Evolutionary conservation across 2,329 filamentous ascomycete genomes (phyloP).

Genomic region (Fusarium nanum): DNA sequence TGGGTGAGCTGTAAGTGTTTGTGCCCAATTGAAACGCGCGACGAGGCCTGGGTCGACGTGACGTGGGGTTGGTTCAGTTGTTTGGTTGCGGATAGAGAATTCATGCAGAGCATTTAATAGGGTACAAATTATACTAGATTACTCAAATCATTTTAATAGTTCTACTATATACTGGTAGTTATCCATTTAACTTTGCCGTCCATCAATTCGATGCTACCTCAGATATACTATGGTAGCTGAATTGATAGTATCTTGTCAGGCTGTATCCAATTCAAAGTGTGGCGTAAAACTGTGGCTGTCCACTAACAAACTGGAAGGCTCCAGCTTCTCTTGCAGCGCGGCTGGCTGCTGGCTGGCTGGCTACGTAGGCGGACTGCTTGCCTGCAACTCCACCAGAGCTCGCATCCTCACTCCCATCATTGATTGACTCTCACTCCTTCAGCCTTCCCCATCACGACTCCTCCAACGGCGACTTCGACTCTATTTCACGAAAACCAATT

Average conservation of each 20-base stretch:
- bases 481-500: not conserved
- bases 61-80: conserved; percentile 40
- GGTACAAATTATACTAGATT: not conserved
- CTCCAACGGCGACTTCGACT: conserved; percentile 3
- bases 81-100: conserved; percentile 5
- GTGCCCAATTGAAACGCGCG: conserved; percentile 47
- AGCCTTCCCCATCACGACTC: conserved; percentile 18
- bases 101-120: not conserved
- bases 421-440: conserved; percentile 23
- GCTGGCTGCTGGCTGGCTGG: conserved; percentile 4
- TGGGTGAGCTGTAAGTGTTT: conserved; percentile 42
- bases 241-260: not conserved
- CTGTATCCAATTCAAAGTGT: conserved; percentile 10
- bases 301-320: conserved; percentile 25
- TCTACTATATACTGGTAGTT: not conserved
- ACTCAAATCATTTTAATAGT: not conserved
- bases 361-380: conserved; percentile 57
- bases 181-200: not conserved
- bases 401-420: conserved; percentile 38
- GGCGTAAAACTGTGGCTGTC: conserved; percentile 39
- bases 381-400: conserved; percentile 49
- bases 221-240: not conserved
- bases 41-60: conserved; percentile 22
- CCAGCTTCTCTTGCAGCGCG: conserved; percentile 28
- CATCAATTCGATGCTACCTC: not conserved